These are phyloP conservation scores for Parastagonospora nodorum DNA, from an alignment of 2,329 filamentous ascomycete genomes.

Conservation along the genomic window DNA sequence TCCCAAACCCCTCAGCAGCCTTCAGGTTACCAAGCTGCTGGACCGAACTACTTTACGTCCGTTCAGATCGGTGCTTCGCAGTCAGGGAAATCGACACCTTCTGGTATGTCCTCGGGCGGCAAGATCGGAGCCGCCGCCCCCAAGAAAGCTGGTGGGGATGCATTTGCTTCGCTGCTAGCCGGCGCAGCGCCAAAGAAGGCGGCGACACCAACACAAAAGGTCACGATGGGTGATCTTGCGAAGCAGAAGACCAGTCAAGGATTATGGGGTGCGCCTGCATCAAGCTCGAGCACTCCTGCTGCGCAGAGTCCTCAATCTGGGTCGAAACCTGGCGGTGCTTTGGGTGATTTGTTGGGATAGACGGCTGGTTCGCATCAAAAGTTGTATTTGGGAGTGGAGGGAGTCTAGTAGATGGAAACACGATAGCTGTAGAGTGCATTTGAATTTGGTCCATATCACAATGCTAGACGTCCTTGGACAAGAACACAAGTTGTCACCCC, in stretches of 20 bases:
- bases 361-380: conserved; percentile 5
- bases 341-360: conserved; percentile 44
- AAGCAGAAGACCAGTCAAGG: conserved; percentile 96
- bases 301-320: conserved; percentile 32
- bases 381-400: neutral
- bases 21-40: conserved; percentile 72
- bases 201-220: conserved; percentile 62
- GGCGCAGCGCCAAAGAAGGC: conserved; percentile 78
- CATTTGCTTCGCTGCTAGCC: conserved; percentile 86
- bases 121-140: conserved; percentile 48
- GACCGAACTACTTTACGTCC: conserved; percentile 95
- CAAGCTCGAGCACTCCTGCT: conserved; percentile 38
- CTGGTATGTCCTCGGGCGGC: conserved; percentile 46
- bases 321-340: conserved; percentile 43
- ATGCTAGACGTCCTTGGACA: too few species aligned
- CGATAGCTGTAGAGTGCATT: neutral
- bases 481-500: neutral
- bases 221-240: conserved; percentile 91
- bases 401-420: neutral
- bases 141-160: conserved; percentile 70
- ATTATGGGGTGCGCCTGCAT: conserved; percentile 80
- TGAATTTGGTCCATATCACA: neutral
- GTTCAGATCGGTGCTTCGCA: conserved; percentile 56
- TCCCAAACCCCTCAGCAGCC: conserved; percentile 62
- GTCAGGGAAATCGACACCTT: conserved; percentile 49